Evolutionary conservation across 352 stramenopile species (phyloP).

Genomic region (Pythium insidiosum): DNA sequence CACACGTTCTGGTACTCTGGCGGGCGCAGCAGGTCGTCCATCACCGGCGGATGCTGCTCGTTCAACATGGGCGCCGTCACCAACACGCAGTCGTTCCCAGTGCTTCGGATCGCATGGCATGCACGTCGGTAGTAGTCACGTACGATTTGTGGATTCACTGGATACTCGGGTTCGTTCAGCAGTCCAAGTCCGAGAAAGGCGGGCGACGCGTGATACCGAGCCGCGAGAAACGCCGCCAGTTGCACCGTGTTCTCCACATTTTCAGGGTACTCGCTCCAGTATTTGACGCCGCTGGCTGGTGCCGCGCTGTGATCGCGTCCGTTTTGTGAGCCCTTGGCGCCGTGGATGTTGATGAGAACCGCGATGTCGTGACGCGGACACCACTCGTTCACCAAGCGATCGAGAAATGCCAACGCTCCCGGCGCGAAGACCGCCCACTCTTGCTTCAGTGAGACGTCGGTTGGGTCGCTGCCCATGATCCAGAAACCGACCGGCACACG

Average conservation of each 20-base stretch:
- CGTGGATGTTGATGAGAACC: conserved; percentile 79
- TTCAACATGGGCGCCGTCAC: conserved; percentile 40
- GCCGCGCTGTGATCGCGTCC: conserved; percentile 67
- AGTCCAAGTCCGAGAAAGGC: conserved; percentile 66
- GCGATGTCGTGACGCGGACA: conserved; percentile 47
- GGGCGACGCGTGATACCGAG: conserved; percentile 26
- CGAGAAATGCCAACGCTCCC: conserved; percentile 48
- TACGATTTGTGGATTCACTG: conserved; percentile 34
- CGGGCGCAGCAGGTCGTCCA: conserved; percentile 33
- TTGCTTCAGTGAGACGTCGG: conserved; percentile 38
- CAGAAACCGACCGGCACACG: conserved; percentile 77
- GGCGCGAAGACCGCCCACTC: conserved; percentile 35
- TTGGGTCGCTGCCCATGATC: conserved; percentile 45
- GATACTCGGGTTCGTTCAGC: conserved; percentile 73
- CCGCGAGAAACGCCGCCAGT: conserved; percentile 37
- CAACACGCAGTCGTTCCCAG: conserved; percentile 50
- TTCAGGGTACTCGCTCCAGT: conserved; percentile 41
- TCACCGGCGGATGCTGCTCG: conserved; percentile 29
- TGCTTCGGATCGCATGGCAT: conserved; percentile 46
- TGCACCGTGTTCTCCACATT: conserved; percentile 66
- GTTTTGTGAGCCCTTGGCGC: conserved; percentile 70
- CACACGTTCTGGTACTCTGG: conserved; percentile 35
- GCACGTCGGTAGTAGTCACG: conserved; percentile 44
- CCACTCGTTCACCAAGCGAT: conserved; percentile 75
- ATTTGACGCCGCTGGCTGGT: conserved; percentile 22